Percentiles rank a stretch among this genome's conserved stretches.
These are phyloP conservation scores for Nicotiana paniculata DNA, from an alignment of 257 asterid species.

Conservation along the genomic window DNA sequence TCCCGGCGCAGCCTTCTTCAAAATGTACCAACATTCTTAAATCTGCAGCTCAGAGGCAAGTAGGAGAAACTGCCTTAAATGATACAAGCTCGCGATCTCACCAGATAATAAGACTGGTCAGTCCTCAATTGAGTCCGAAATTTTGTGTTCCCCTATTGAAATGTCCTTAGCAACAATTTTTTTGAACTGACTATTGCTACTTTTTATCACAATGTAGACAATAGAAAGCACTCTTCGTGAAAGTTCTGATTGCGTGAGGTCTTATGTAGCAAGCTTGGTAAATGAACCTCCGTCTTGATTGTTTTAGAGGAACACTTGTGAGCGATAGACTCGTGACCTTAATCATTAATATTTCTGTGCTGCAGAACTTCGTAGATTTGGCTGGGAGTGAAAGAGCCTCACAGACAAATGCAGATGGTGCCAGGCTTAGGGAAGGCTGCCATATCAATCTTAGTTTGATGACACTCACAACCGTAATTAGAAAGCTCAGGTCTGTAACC, in stretches of 20 bases:
- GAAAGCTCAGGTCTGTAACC: slow-evolving; percentile 68
- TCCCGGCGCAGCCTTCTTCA: not conserved
- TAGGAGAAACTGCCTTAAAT: slow-evolving; percentile 90
- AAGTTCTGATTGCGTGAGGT: slow-evolving; percentile 81
- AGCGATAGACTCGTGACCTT: not conserved
- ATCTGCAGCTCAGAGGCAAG: slow-evolving; percentile 90
- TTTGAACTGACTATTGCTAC: slow-evolving; percentile 11
- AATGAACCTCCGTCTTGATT: slow-evolving; percentile 4
- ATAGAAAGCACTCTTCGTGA: slow-evolving; percentile 88
- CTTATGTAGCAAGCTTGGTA: slow-evolving; percentile 95
- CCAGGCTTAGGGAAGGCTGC: slow-evolving; percentile 94
- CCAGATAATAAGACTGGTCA: slow-evolving; percentile 88
- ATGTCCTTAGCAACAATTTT: not conserved
- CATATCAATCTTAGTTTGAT: slow-evolving; percentile 94
- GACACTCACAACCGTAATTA: slow-evolving; percentile 91
- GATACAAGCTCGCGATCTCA: slow-evolving; percentile 93
- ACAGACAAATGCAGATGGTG: slow-evolving; percentile 93
- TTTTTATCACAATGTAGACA: slow-evolving; percentile 52
- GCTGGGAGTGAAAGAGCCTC: slow-evolving; percentile 97
- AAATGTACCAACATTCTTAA: not conserved
- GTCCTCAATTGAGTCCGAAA: slow-evolving; percentile 3
- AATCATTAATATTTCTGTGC: not conserved
- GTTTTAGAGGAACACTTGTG: not conserved
- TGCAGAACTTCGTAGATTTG: slow-evolving; percentile 89
- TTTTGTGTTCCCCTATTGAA: not conserved